Evolutionary conservation across 116 monocot species (phyloP).

Genomic region (Iris pallida): DNA sequence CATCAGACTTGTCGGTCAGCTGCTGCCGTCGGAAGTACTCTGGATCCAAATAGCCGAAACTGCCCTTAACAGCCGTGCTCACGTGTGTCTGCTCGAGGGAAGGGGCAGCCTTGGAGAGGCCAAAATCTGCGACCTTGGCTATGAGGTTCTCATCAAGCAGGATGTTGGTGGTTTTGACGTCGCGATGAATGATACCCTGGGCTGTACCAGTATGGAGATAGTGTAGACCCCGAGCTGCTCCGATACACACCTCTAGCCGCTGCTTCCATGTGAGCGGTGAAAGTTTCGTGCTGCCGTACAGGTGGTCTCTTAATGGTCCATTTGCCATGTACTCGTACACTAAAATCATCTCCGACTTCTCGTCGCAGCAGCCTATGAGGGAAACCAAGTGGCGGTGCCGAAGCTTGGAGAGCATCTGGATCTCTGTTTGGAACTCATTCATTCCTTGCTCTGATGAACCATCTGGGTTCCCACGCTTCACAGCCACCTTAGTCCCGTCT

Average conservation of each 20-base stretch:
- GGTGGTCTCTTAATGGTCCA: constrained; percentile 73
- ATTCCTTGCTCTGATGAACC: constrained; percentile 78
- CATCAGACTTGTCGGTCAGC: constrained; percentile 89
- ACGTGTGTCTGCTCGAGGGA: constrained; percentile 83
- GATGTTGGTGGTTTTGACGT: constrained; percentile 89
- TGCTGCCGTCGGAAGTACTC: constrained; percentile 92
- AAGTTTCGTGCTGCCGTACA: constrained; percentile 39
- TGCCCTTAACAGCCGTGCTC: constrained; percentile 90
- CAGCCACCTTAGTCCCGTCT: constrained; percentile 76
- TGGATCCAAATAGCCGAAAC: constrained; percentile 82
- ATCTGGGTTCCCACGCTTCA: constrained; percentile 70
- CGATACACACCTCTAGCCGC: constrained; percentile 84
- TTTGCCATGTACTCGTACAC: constrained; percentile 96
- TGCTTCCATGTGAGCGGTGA: constrained; percentile 76
- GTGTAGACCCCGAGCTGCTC: constrained; percentile 78
- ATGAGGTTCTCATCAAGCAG: constrained; percentile 67
- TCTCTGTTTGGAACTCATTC: constrained; percentile 91
- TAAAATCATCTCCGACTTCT: constrained; percentile 93
- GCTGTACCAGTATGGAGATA: constrained; percentile 92
- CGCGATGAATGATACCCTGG: constrained; percentile 83
- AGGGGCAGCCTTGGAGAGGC: constrained; percentile 76
- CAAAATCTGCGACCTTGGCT: constrained; percentile 85
- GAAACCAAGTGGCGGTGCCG: constrained; percentile 95
- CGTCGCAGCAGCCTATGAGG: constrained; percentile 94
- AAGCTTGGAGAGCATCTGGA: constrained; percentile 94